A percentile compares a stretch with the other conserved stretches of the same genome.
Evolutionary conservation across 73 alveolate species (phyloP).

Genomic region (Halteria grandinella): DNA sequence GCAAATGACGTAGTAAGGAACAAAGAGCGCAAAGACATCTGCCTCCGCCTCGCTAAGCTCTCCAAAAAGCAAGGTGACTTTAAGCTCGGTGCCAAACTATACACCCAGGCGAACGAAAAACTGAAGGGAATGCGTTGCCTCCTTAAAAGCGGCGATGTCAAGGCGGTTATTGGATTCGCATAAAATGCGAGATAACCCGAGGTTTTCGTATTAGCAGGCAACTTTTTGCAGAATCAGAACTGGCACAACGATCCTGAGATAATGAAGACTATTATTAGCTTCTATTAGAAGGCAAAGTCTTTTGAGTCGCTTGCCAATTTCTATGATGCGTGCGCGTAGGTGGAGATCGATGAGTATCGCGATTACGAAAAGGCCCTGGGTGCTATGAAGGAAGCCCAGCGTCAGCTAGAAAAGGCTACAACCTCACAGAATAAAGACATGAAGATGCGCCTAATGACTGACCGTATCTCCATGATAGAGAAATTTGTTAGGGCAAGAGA

Average conservation of each 20-base stretch:
- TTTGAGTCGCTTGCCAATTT: slow-evolving; percentile 91
- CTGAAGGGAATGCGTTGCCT: slow-evolving; percentile 96
- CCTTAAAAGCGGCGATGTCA: slow-evolving; percentile 88
- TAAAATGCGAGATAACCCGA: slow-evolving; percentile 94
- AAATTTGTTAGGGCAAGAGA: slow-evolving; percentile 85
- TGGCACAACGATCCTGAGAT: slow-evolving; percentile 96
- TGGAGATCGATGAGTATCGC: slow-evolving; percentile 95
- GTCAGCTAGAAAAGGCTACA: slow-evolving; percentile 84
- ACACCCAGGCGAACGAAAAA: slow-evolving; percentile 90
- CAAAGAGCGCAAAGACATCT: slow-evolving; percentile 81
- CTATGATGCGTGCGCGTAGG: slow-evolving; percentile 92
- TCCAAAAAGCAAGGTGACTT: slow-evolving; percentile 92
- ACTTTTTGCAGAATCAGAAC: slow-evolving; percentile 91
- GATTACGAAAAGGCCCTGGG: slow-evolving; percentile 97
- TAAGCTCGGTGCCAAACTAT: slow-evolving; percentile 92
- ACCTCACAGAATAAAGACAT: slow-evolving; percentile 78
- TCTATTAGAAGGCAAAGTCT: slow-evolving; percentile 96
- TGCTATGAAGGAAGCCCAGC: slow-evolving; percentile 94
- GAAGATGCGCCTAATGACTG: slow-evolving; percentile 74
- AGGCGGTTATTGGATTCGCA: slow-evolving; percentile 92
- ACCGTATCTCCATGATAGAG: slow-evolving; percentile 79
- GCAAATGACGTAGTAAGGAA: slow-evolving; percentile 83
- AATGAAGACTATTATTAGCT: slow-evolving; percentile 93
- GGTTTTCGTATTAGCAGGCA: slow-evolving; percentile 94
- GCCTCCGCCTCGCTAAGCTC: slow-evolving; percentile 88